phyloP scores from a whole-genome alignment of 2,329 filamentous ascomycete species.

The Rutstroemia sydowiana region DNA sequence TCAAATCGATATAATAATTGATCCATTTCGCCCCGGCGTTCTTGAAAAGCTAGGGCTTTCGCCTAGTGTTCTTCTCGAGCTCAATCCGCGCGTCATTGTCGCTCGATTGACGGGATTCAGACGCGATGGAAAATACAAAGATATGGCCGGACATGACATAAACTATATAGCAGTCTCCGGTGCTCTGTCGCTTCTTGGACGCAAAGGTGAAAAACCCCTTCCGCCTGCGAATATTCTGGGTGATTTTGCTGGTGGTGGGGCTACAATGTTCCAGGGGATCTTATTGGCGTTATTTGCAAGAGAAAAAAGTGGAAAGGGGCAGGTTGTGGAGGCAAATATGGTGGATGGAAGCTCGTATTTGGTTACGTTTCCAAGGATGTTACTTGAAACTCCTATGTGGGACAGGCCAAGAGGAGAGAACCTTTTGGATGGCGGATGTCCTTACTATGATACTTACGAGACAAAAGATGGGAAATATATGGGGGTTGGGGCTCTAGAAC shows the following conservation, averaged over 20 bases:
- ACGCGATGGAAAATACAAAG: constrained; percentile 73
- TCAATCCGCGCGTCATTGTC: constrained; percentile 72
- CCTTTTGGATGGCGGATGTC: constrained; percentile 73
- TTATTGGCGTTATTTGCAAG: constrained; percentile 69
- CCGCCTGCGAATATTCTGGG: constrained; percentile 78
- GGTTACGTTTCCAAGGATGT: constrained; percentile 67
- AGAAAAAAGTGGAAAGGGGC: constrained; percentile 58
- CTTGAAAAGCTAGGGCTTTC: constrained; percentile 77
- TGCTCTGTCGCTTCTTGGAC: constrained; percentile 68
- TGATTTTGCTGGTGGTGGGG: constrained; percentile 87
- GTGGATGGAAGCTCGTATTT: constrained; percentile 82
- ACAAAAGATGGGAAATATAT: constrained; percentile 73
- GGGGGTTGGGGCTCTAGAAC: constrained; percentile 86
- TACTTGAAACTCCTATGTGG: constrained; percentile 57
- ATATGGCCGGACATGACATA: constrained; percentile 93
- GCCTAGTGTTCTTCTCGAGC: constrained; percentile 54
- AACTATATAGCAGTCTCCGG: constrained; percentile 92
- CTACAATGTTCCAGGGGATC: constrained; percentile 73
- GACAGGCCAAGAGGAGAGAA: constrained; percentile 62
- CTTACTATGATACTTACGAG: constrained; percentile 85
- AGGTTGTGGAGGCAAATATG: constrained; percentile 95
- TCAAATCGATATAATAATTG: constrained; percentile 72
- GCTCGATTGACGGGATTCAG: constrained; percentile 87
- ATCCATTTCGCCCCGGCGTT: constrained; percentile 87
- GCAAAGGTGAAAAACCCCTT: constrained; percentile 60